Evolutionary conservation across 2,329 filamentous ascomycete species (phyloP).

Genomic region (Tolypocladium capitatum): DNA sequence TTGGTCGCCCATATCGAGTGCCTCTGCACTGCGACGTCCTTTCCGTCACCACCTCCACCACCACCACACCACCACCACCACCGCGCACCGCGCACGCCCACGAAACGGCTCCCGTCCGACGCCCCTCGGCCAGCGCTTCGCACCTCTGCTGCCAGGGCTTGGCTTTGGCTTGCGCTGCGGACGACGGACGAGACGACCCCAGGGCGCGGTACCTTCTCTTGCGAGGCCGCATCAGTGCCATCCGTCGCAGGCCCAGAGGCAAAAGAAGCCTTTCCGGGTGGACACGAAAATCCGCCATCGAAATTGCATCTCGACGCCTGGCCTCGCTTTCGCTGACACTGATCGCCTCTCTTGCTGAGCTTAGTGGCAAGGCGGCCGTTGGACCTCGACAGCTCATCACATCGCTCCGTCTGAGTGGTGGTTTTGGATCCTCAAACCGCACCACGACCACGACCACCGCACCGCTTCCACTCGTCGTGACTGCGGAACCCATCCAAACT

Average conservation of each 20-base stretch:
- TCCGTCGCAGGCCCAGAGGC: neutral
- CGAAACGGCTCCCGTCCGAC: neutral
- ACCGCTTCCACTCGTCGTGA: neutral
- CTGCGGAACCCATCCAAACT: neutral
- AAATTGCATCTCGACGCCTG: slow-evolving; percentile 10
- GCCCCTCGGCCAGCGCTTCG: neutral
- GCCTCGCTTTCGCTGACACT: slow-evolving; percentile 1
- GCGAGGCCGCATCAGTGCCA: neutral
- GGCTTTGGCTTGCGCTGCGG: slow-evolving; percentile 1
- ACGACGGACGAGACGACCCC: neutral
- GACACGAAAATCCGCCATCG: slow-evolving; percentile 4
- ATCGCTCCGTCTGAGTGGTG: slow-evolving; percentile 1
- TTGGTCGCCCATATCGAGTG: slow-evolving; percentile 6
- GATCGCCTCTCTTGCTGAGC: neutral
- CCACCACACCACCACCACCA: neutral
- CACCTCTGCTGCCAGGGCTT: slow-evolving; percentile 1
- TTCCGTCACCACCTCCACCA: no score
- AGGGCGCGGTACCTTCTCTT: slow-evolving; percentile 1
- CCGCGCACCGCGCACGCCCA: neutral
- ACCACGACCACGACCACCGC: slow-evolving; percentile 2
- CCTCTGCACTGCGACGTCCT: slow-evolving; percentile 8
- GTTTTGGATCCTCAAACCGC: slow-evolving; percentile 5
- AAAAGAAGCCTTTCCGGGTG: neutral
- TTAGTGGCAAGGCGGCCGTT: neutral
- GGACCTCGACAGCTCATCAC: neutral